A percentile compares a stretch with the other conserved stretches of the same genome.
Evolutionary conservation across 768 basidiomycete species (phyloP).

Genomic region (Fomitopsis serialis): DNA sequence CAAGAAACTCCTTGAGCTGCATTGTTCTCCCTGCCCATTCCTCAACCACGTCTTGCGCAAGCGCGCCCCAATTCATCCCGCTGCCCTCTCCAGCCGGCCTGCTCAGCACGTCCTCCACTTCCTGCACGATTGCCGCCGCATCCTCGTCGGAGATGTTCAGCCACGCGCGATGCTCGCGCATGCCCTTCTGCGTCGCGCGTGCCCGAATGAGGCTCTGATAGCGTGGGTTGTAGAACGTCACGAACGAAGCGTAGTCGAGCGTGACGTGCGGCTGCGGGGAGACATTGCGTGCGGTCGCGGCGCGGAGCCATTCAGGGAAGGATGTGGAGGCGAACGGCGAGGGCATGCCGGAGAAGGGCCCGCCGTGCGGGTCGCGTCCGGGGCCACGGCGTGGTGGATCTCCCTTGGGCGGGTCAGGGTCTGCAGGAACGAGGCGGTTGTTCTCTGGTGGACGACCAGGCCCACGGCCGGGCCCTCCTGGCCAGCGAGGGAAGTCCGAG

Average conservation of each 20-base stretch:
- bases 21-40: slow-evolving; percentile 1
- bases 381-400: neutral
- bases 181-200: neutral
- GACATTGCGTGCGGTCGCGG: neutral
- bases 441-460: neutral
- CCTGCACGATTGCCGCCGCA: neutral
- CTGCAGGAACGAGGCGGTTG: neutral
- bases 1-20: slow-evolving; percentile 3
- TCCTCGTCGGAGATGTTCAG: slow-evolving; percentile 3
- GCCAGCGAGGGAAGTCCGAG: neutral
- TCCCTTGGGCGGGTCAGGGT: neutral
- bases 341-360: neutral
- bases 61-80: slow-evolving; percentile 3
- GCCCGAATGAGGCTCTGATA: neutral
- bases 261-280: slow-evolving; percentile 2
- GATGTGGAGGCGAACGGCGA: neutral
- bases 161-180: slow-evolving; percentile 6
- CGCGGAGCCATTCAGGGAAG: slow-evolving; percentile 4
- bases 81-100: neutral
- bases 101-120: neutral
- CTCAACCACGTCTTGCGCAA: neutral
- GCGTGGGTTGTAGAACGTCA: slow-evolving; percentile 6
- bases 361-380: neutral
- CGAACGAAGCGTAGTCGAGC: slow-evolving; percentile 5
- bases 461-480: neutral